Percentiles rank a stretch among this genome's conserved stretches.
These are phyloP conservation scores for Graphilbum fragrans DNA, from an alignment of 2,329 filamentous ascomycete species.

Conservation along the genomic window DNA sequence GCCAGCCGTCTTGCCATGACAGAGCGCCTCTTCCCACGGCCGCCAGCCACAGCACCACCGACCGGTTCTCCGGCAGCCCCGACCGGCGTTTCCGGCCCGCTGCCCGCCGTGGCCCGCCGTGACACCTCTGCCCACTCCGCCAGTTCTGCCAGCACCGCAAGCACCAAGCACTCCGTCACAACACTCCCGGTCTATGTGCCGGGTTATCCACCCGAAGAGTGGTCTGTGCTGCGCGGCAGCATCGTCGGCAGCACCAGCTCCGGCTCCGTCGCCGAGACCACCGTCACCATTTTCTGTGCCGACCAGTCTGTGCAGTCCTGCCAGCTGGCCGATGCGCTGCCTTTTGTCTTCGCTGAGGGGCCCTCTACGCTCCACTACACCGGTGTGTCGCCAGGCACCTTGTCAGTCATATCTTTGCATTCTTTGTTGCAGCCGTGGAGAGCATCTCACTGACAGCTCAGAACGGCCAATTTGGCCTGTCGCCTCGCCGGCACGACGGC, in stretches of 20 bases:
- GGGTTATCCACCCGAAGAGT: constrained; percentile 26
- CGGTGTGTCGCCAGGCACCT: constrained; percentile 28
- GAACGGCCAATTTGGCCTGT: constrained; percentile 31
- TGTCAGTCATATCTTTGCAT: constrained; percentile 24
- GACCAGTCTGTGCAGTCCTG: constrained; percentile 21
- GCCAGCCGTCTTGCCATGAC: neutral
- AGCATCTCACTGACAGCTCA: constrained; percentile 16
- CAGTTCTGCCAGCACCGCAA: too few species aligned
- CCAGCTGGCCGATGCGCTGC: constrained; percentile 31
- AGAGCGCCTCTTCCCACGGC: neutral
- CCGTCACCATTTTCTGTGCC: constrained; percentile 37
- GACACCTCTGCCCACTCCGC: too few species aligned
- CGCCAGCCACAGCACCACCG: too few species aligned
- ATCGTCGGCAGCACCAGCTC: constrained; percentile 18
- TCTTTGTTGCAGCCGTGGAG: neutral
- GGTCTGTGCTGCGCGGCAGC: constrained; percentile 32
- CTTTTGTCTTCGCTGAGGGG: constrained; percentile 34
- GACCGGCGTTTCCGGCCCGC: too few species aligned
- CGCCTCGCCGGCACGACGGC: constrained; percentile 26
- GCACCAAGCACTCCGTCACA: constrained; percentile 13
- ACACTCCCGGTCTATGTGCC: constrained; percentile 33
- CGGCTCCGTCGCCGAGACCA: constrained; percentile 24
- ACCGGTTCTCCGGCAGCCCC: too few species aligned
- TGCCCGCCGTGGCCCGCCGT: too few species aligned
- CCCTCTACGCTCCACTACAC: constrained; percentile 30